Evolutionary conservation across 2,329 filamentous ascomycete species (phyloP), one percentile per base, ranked within the genome.

Genomic region (Ophiostoma himal-ulmi): DNA sequence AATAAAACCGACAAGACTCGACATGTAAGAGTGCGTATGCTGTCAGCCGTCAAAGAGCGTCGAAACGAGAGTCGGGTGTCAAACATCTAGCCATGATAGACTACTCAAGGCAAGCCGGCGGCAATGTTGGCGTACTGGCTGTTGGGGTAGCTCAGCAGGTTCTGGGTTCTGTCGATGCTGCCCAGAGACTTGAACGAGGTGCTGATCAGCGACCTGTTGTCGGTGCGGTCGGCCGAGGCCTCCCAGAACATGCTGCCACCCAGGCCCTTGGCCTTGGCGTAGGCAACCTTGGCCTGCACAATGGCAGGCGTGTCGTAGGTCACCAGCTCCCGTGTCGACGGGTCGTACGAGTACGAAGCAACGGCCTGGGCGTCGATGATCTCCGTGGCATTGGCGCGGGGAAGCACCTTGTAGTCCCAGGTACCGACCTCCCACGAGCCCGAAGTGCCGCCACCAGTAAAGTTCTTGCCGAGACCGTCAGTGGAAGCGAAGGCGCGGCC

Each of bases 231-330:
- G 5, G 84, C 88, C 72, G 88, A 91, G 20, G 86, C 88, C 78
- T 95, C 91, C 92, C 92, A 96, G 85, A 91, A 96, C 91, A 95
- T 94, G 39, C 86, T 88, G 34, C 92, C 92, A 3, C 89, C 91
- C 0, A 95, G 82, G 0, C 87, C 84, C 70, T 83, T 82, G 68
- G 79, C 76, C 78, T 85, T 83, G 74, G 93, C 85, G 77, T 90
- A 94, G 2, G 81, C 76, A 5, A 88, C 86, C 81, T 95, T 96
- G 74, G 80, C 76, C 68, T 80, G 78, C 39, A 88, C 83, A 75
- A 89, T 85, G 37, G 82, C 80, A 0, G 88, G 84, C 1, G 85
- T 92, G 76, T 91, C 88, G 77, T 91, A 96, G 30, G 86, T 89
- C 73, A 96, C 83, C 79, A 96, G 86, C 74, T 88, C 87, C 71